phyloP scores from a whole-genome alignment of 495 filamentous ascomycete genomes.

The Penicillium chermesinum region DNA sequence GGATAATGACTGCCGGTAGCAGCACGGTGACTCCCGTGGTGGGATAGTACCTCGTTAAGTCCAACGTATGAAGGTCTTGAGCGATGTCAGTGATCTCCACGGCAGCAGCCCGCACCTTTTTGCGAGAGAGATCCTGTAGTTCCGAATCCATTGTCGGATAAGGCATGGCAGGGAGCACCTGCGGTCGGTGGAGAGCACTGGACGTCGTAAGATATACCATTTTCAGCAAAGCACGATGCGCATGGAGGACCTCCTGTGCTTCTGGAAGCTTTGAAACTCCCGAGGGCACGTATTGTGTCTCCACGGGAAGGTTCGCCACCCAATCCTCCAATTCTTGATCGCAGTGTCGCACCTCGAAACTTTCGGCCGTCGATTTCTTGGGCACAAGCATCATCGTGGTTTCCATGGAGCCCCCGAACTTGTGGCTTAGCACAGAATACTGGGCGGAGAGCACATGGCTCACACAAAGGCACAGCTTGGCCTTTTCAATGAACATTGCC shows the following conservation, averaged over 20 bases:
- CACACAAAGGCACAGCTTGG: conserved; percentile 81
- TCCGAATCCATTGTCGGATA: conserved; percentile 53
- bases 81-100: conserved; percentile 76
- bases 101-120: conserved; percentile 73
- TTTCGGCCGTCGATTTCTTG: conserved; percentile 73
- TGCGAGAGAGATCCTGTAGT: conserved; percentile 71
- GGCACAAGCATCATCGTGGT: conserved; percentile 89
- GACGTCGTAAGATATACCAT: conserved; percentile 87
- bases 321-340: conserved; percentile 70
- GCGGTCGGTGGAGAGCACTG: conserved; percentile 80
- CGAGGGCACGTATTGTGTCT: conserved; percentile 56
- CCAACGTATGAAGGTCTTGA: conserved; percentile 59
- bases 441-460: conserved; percentile 78
- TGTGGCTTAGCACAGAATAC: conserved; percentile 81
- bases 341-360: conserved; percentile 65
- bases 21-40: conserved; percentile 86
- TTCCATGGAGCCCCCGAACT: conserved; percentile 67
- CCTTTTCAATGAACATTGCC: conserved; percentile 84
- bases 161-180: conserved; percentile 72
- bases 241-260: conserved; percentile 54
- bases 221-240: conserved; percentile 74
- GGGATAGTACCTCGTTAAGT: conserved; percentile 72
- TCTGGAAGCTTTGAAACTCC: conserved; percentile 39
- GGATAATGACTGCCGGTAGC: conserved; percentile 85
- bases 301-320: conserved; percentile 61